Percentiles rank a stretch among this genome's conserved stretches.
Evolutionary conservation across 169 alveolate genomes (phyloP).

Genomic region (Neospora caninum): DNA sequence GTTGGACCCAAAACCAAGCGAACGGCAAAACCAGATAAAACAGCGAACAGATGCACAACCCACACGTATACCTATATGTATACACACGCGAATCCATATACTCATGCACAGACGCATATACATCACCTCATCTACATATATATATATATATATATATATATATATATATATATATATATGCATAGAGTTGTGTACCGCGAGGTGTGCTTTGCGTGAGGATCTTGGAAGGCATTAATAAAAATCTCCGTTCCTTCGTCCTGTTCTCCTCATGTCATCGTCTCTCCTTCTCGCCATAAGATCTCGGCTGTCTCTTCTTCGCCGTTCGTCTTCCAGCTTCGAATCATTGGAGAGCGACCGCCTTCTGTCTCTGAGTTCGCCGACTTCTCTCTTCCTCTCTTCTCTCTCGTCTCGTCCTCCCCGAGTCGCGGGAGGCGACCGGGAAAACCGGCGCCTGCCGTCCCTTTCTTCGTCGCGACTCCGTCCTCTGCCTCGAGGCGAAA

Average conservation of each 20-base stretch:
- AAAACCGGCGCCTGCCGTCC: too few species aligned
- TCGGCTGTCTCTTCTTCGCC: constrained; percentile 22
- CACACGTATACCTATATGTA: too few species aligned
- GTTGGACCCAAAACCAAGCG: too few species aligned
- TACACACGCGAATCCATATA: neutral
- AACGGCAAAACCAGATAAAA: too few species aligned
- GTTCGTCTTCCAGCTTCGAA: neutral
- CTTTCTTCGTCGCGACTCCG: too few species aligned
- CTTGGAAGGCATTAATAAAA: too few species aligned
- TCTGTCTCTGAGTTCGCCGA: neutral
- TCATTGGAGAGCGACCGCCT: neutral
- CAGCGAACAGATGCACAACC: too few species aligned
- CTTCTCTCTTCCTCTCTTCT: constrained; percentile 14
- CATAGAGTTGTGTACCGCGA: neutral
- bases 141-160: neutral
- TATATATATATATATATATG: neutral
- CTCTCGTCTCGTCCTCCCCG: neutral
- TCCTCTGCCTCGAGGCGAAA: neutral
- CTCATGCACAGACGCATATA: neutral
- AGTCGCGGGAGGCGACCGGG: neutral
- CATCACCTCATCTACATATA: neutral
- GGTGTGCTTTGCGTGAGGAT: neutral
- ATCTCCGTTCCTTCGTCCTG: neutral
- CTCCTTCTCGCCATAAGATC: neutral
- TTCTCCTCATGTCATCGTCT: neutral